Percentiles rank a stretch among this genome's conserved stretches.
Evolutionary conservation across 106 monocot species (phyloP).

Genomic region (Dendrobium chrysotoxum): DNA sequence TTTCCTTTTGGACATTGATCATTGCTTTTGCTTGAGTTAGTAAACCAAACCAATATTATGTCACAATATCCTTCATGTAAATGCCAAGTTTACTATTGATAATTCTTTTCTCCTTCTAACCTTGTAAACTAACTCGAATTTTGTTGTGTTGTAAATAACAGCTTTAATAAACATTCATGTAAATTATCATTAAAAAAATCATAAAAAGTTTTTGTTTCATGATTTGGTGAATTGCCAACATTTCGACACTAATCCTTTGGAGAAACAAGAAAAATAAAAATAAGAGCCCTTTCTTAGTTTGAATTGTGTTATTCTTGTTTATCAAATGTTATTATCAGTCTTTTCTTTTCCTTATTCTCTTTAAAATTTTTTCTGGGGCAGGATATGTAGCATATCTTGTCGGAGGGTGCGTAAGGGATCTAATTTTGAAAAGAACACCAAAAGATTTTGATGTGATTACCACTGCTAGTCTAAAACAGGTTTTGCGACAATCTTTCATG

Average conservation of each 20-base stretch:
- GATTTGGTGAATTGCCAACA: background rate
- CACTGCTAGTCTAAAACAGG: slow-evolving; percentile 71
- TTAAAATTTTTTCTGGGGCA: slow-evolving; percentile 20
- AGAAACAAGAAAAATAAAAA: background rate
- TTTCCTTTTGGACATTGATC: no score
- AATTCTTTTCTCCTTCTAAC: background rate
- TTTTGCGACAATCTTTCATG: slow-evolving; percentile 10
- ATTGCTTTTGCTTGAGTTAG: background rate
- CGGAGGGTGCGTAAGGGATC: slow-evolving; percentile 96
- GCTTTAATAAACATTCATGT: background rate
- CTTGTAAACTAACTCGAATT: background rate
- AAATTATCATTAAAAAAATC: background rate
- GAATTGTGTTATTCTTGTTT: background rate
- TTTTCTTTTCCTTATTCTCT: background rate
- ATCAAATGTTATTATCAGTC: background rate
- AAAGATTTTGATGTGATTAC: slow-evolving; percentile 98
- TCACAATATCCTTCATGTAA: background rate
- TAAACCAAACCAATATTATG: background rate
- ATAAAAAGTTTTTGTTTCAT: background rate
- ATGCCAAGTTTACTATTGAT: background rate
- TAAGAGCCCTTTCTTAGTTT: background rate
- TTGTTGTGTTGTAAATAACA: background rate
- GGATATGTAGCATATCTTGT: slow-evolving; percentile 89
- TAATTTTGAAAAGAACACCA: slow-evolving; percentile 71
- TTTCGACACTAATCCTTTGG: background rate